These are phyloP conservation scores for Fusarium sp. DNA, from an alignment of 2,329 filamentous ascomycete species.

Conservation along the genomic window DNA sequence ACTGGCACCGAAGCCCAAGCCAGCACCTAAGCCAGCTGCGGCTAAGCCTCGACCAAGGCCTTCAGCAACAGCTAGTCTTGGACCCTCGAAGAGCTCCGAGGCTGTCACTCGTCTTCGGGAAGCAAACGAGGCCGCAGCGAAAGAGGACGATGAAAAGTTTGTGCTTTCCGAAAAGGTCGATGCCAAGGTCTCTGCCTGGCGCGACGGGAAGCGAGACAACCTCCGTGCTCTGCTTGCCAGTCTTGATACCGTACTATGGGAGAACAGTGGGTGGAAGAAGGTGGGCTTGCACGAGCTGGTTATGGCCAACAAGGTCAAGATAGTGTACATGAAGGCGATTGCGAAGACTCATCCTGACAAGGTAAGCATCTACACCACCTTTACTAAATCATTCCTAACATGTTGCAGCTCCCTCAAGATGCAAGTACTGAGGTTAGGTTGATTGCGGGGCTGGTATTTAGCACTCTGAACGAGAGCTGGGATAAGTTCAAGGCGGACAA, in stretches of 20 bases:
- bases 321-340: slow-evolving; percentile 99
- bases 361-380: slow-evolving; percentile 65
- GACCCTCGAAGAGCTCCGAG: slow-evolving; percentile 68
- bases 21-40: slow-evolving; percentile 58
- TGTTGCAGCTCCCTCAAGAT: slow-evolving; percentile 67
- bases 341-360: slow-evolving; percentile 98
- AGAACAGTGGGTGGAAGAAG: slow-evolving; percentile 94
- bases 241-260: slow-evolving; percentile 90
- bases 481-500: slow-evolving; percentile 79
- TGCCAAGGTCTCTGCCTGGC: slow-evolving; percentile 81
- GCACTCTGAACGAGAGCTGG: slow-evolving; percentile 77
- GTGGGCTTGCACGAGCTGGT: slow-evolving; percentile 93
- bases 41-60: slow-evolving; percentile 60
- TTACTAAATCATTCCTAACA: slow-evolving; percentile 16
- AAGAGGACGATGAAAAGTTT: slow-evolving; percentile 92
- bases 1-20: slow-evolving; percentile 73
- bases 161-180: slow-evolving; percentile 88
- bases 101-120: slow-evolving; percentile 85
- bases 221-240: slow-evolving; percentile 87
- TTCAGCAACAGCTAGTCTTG: slow-evolving; percentile 52
- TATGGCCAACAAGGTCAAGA: slow-evolving; percentile 94
- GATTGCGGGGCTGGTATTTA: slow-evolving; percentile 73
- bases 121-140: slow-evolving; percentile 86
- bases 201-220: slow-evolving; percentile 92
- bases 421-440: slow-evolving; percentile 73